Evolutionary conservation across 2,329 filamentous ascomycete species (phyloP).

Genomic region (Colletotrichum salicis): DNA sequence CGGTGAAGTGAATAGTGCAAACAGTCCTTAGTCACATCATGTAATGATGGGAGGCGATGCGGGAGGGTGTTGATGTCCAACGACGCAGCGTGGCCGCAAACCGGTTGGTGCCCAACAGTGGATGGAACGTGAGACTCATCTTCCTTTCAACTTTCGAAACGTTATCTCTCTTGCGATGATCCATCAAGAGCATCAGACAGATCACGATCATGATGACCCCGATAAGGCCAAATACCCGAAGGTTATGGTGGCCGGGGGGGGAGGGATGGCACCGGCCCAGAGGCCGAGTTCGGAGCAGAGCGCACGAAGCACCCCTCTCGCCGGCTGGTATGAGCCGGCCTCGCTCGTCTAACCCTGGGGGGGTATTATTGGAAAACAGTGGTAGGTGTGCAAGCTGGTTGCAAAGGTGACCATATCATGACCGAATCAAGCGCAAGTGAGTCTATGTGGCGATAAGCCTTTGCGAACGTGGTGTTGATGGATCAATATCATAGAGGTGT

Average conservation of each 20-base stretch:
- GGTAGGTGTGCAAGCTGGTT: neutral
- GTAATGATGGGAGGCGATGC: neutral
- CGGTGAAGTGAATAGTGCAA: neutral
- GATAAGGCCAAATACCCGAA: neutral
- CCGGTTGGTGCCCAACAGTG: neutral
- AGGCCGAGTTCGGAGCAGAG: slow-evolving; percentile 6
- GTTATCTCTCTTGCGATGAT: slow-evolving; percentile 1
- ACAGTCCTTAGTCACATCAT: too few species aligned
- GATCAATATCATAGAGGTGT: neutral
- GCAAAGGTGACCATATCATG: slow-evolving; percentile 5
- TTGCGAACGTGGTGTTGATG: neutral
- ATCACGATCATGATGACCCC: neutral
- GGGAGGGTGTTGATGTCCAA: neutral
- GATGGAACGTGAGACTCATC: neutral
- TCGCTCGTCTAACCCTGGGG: slow-evolving; percentile 7
- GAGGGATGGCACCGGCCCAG: neutral
- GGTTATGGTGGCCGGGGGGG: neutral
- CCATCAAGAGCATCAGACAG: neutral
- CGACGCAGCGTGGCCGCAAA: neutral
- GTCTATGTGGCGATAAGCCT: slow-evolving; percentile 18
- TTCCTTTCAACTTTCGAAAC: neutral
- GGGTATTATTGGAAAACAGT: neutral
- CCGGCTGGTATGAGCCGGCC: neutral
- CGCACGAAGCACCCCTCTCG: too few species aligned
- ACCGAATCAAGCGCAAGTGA: slow-evolving; percentile 22